Percentiles rank a stretch among this genome's conserved stretches.
phyloP scores from a whole-genome alignment of 345 rosid species.

The Citrus maxima region DNA sequence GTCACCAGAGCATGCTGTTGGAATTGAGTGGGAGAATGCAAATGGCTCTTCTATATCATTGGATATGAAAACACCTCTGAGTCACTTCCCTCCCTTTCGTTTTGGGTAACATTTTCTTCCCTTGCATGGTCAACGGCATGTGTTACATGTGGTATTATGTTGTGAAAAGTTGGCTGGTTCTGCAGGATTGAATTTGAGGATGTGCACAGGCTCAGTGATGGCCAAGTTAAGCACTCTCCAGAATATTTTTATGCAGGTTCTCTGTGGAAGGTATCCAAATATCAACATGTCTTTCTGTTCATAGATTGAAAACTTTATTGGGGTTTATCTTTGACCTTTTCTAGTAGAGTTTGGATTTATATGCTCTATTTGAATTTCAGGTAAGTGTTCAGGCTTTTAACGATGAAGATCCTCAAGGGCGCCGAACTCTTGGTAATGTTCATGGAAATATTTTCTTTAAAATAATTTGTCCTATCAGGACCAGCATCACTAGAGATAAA shows the following conservation, averaged over 20 bases:
- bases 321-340: background rate
- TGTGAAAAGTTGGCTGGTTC: constrained; percentile 12
- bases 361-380: constrained; percentile 35
- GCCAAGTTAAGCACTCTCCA: constrained; percentile 96
- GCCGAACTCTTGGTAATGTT: constrained; percentile 77
- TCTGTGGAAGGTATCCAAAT: constrained; percentile 83
- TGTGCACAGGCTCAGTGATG: constrained; percentile 84
- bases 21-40: constrained; percentile 75
- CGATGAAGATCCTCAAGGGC: constrained; percentile 98
- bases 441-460: background rate
- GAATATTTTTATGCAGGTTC: constrained; percentile 96
- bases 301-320: background rate
- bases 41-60: constrained; percentile 69
- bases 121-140: background rate
- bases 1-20: constrained; percentile 54
- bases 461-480: background rate
- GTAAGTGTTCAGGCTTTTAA: constrained; percentile 93
- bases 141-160: background rate
- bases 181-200: constrained; percentile 84
- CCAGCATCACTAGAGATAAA: background rate
- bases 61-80: constrained; percentile 88
- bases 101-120: constrained; percentile 65
- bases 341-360: constrained; percentile 11
- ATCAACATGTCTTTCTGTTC: background rate
- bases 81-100: constrained; percentile 97